Evolutionary conservation across 345 rosid species (phyloP).

Genomic region (Rubroshorea leprosula): DNA sequence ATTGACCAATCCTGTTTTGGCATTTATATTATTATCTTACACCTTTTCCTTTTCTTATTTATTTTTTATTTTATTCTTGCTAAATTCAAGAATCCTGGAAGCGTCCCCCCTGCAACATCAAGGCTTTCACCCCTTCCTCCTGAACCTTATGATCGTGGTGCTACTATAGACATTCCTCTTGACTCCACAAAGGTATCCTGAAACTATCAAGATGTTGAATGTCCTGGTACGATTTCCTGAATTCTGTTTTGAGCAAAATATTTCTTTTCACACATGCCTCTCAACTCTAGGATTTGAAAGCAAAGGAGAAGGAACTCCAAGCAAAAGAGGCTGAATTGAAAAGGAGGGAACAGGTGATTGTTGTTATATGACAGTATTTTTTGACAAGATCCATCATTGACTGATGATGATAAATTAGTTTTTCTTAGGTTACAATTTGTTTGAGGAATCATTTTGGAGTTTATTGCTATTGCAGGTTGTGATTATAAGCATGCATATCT

Average conservation of each 20-base stretch:
- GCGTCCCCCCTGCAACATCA: conserved; percentile 66
- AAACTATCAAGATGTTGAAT: conserved; percentile 9
- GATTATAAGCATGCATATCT: no score
- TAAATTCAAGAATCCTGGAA: conserved; percentile 71
- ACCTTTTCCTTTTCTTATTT: conserved; percentile 14
- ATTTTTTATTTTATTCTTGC: conserved; percentile 5
- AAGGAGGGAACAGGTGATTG: conserved; percentile 72
- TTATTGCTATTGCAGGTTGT: no score
- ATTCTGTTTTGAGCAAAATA: not conserved
- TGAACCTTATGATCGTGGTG: conserved; percentile 86
- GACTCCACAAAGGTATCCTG: conserved; percentile 56
- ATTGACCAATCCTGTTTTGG: not conserved
- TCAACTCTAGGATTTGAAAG: conserved; percentile 65
- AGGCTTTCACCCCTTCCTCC: conserved; percentile 89
- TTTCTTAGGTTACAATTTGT: no score
- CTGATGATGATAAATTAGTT: not conserved
- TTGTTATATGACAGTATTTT: conserved; percentile 2
- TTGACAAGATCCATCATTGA: not conserved
- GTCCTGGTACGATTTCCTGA: conserved; percentile 1
- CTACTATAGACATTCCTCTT: conserved; percentile 81
- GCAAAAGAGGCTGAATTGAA: conserved; percentile 89
- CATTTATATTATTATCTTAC: conserved; percentile 5
- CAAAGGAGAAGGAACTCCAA: conserved; percentile 92
- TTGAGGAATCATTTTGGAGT: not conserved
- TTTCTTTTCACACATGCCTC: not conserved